These are phyloP conservation scores for Yamadazyma atlantica DNA, from an alignment of 1,139 yeast species.

Conservation along the genomic window DNA sequence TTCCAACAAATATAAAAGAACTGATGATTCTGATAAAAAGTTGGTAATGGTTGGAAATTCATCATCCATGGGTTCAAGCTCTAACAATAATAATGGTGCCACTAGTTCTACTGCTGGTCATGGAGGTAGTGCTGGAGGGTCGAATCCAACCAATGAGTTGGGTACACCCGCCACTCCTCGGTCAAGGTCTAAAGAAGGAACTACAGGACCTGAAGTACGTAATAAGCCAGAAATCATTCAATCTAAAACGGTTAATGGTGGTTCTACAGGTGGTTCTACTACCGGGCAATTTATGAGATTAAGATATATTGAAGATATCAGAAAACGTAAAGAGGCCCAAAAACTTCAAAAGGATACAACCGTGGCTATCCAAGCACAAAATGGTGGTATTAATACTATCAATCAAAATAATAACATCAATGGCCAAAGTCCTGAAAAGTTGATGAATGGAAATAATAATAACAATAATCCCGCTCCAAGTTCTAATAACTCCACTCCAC, in stretches of 20 bases:
- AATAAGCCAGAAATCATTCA: constrained; percentile 26
- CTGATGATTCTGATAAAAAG: constrained; percentile 41
- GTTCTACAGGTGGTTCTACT: constrained; percentile 20
- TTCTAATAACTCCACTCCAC: constrained; percentile 8
- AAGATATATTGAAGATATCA: constrained; percentile 46
- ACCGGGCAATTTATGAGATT: constrained; percentile 50
- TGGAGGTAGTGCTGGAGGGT: constrained; percentile 3
- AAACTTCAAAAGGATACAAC: constrained; percentile 44
- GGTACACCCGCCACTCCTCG: constrained; percentile 21
- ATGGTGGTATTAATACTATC: constrained; percentile 42
- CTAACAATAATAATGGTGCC: constrained; percentile 9
- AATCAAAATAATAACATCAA: constrained; percentile 26
- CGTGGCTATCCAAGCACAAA: constrained; percentile 26
- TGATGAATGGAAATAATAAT: constrained; percentile 3
- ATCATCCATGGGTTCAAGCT: constrained; percentile 10
- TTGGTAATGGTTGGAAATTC: constrained; percentile 43
- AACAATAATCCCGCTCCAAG: background rate
- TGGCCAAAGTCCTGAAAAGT: constrained; percentile 18
- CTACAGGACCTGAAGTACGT: constrained; percentile 23
- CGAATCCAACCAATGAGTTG: constrained; percentile 3
- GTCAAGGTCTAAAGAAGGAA: constrained; percentile 21
- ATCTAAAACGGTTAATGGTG: constrained; percentile 14
- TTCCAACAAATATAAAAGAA: constrained; percentile 39
- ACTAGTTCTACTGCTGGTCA: background rate
- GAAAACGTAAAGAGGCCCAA: constrained; percentile 46